Evolutionary conservation across 192 early-diverging fungal genomes (phyloP), one percentile per base, ranked within the genome.

Genomic region (Coemansia sp.): DNA sequence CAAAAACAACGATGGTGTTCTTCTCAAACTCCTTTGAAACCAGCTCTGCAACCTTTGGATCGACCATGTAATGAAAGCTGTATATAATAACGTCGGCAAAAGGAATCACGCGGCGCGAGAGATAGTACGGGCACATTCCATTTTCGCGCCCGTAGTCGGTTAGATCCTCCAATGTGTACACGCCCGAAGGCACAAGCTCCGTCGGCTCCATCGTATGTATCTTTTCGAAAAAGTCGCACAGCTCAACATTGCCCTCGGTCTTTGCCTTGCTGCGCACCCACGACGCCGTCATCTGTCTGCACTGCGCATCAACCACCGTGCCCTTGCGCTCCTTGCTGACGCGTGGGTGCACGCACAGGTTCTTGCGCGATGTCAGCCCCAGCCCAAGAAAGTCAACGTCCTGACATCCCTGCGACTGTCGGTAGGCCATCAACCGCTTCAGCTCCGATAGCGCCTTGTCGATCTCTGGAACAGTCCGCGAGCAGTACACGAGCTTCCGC

Each of bases 381-480:
- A 99, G 75, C 4, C 91, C 96, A 28, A 99, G 78, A 82, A 97
- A 97, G 26, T 86, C 72, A 46, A 95, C 93, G 21, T 88, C 75
- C 3, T 86, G 60, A 30, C 79, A 69, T 1, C 91, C 93, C 29
- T 88, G 75, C 43, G 73, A 71, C 70, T 74, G 82, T 18, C 98
- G 81, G 75, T 94, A 99, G 35, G 83, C 90, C 66, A 96, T 91
- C 70, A 99, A 67, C 23, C 94, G 86, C 71, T 95, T 91, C 63
- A 99, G 86, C 85, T 99, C 98, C 6, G 92, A 92, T 49, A 99
- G 77, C 2, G 96, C 95, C 79, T 99, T 99, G 78, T 99, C 98
- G 63, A 99, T 98, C 68, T 99, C 98, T 9, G 98, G 98, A 20
- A 99, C 96, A 4, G 98, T 99, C 72, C 98, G 94, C 35, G 98